phyloP scores from a whole-genome alignment of 208 protist species.

The Herpetomonas samuelpessoai region DNA sequence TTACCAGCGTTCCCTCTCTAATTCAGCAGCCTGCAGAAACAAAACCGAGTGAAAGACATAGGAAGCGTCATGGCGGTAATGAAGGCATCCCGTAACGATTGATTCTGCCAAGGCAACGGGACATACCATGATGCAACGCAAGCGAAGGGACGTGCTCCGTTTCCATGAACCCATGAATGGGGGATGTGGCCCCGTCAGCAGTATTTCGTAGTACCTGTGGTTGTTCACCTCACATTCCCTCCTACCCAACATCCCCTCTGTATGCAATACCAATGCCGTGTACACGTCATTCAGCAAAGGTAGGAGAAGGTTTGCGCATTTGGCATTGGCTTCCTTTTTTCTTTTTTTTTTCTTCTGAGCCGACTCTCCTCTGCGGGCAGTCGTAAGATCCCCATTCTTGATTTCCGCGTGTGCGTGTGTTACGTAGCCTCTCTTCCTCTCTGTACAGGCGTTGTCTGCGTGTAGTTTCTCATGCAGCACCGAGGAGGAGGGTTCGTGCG shows the following conservation, averaged over 20 bases:
- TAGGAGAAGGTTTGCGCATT: background rate
- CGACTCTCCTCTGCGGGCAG: slow-evolving; percentile 1
- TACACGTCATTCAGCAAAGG: background rate
- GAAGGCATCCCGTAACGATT: no score
- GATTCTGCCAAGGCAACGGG: no score
- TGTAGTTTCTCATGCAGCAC: no score
- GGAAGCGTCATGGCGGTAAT: no score
- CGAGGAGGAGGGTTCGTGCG: no score
- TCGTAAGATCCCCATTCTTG: slow-evolving; percentile 4
- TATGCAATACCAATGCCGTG: background rate
- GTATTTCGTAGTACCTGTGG: background rate
- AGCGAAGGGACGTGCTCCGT: background rate
- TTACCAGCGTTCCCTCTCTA: no score
- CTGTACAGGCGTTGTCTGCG: no score
- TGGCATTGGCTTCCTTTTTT: background rate
- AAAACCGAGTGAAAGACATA: no score
- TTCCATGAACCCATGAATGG: background rate
- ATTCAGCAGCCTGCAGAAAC: no score
- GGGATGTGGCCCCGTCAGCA: background rate
- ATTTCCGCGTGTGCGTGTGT: no score
- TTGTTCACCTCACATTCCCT: background rate
- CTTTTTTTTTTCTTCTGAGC: background rate
- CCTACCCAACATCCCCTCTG: background rate
- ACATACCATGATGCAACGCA: no score
- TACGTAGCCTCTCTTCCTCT: no score